phyloP scores from a whole-genome alignment of 2,329 filamentous ascomycete species.

The Lachnellula suecica region DNA sequence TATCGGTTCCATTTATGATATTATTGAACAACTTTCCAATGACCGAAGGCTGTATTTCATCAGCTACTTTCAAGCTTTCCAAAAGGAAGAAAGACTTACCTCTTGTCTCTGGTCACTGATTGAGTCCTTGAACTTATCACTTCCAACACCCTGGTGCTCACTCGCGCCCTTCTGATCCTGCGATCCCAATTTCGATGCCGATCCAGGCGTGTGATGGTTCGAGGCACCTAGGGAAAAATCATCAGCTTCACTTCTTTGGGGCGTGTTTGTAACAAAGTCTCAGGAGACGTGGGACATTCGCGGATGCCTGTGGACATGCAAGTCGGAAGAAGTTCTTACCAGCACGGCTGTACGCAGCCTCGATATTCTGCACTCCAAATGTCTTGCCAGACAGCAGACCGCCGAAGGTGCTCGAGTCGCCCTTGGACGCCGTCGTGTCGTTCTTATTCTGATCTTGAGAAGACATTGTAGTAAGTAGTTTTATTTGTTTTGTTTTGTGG shows the following conservation, averaged over 20 bases:
- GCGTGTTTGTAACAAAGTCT: no score
- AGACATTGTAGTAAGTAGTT: neutral
- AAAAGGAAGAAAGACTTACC: constrained; percentile 8
- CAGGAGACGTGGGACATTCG: no score
- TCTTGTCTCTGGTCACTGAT: constrained; percentile 19
- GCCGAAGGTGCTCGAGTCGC: neutral
- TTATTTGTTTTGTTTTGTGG: neutral
- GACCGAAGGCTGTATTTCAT: constrained; percentile 8
- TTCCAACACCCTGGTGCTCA: constrained; percentile 18
- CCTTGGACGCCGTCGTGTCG: no score
- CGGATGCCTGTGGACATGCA: no score
- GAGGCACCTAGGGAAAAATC: no score
- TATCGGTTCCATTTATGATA: constrained; percentile 21
- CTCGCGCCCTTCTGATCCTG: constrained; percentile 14
- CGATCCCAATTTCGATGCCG: constrained; percentile 17
- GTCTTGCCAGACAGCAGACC: constrained; percentile 15
- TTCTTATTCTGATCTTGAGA: neutral
- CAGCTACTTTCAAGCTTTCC: neutral
- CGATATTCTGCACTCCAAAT: constrained; percentile 20
- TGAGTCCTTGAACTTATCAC: constrained; percentile 15
- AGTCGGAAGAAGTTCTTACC: no score
- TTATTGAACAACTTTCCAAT: constrained; percentile 25
- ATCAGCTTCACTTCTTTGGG: no score
- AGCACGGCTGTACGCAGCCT: constrained; percentile 22
- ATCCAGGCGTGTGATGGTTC: constrained; percentile 21